These are phyloP conservation scores for Tylopilus subfusipes DNA, from an alignment of 768 basidiomycete species.

Conservation along the genomic window DNA sequence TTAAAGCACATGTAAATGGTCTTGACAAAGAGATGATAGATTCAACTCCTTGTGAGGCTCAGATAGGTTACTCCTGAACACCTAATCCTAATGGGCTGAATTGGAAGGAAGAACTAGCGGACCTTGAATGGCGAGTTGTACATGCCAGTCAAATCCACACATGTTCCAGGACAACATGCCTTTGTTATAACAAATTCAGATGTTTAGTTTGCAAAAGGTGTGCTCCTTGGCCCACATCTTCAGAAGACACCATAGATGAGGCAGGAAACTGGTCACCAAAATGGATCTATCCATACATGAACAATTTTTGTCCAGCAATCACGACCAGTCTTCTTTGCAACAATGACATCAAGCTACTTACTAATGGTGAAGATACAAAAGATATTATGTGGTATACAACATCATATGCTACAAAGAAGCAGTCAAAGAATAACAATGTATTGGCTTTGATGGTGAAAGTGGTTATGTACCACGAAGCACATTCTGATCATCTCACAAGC, in stretches of 20 bases:
- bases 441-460: neutral
- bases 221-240: neutral
- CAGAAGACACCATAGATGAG: neutral
- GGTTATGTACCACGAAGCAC: neutral
- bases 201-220: neutral
- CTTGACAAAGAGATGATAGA: neutral
- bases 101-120: neutral
- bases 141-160: neutral
- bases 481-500: neutral
- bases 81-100: neutral
- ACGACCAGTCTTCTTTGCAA: neutral
- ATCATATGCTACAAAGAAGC: neutral
- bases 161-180: neutral
- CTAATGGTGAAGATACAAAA: neutral
- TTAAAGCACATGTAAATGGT: neutral
- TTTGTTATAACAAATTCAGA: neutral
- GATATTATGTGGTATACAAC: neutral
- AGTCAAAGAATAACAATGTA: neutral
- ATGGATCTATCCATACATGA: neutral
- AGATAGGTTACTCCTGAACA: neutral
- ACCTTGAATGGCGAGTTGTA: neutral
- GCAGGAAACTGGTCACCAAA: neutral
- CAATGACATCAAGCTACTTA: neutral
- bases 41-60: neutral
- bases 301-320: neutral